These are phyloP conservation scores for Termitomyces sp. DNA, from an alignment of 768 basidiomycete species.

Conservation along the genomic window DNA sequence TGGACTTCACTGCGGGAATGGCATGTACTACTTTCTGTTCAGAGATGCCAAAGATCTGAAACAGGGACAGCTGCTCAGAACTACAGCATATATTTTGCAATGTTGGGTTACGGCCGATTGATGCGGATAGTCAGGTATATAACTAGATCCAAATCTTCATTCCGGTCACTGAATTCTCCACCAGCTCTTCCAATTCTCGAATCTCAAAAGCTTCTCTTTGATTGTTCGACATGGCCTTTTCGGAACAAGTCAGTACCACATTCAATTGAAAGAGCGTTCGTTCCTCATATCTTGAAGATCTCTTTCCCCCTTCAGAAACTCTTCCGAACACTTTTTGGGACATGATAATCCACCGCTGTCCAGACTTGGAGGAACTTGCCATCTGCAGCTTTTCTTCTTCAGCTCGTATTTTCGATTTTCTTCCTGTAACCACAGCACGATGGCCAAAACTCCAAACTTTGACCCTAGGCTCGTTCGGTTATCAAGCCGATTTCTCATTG, in stretches of 20 bases:
- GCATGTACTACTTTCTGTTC: constrained; percentile 26
- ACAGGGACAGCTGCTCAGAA: constrained; percentile 34
- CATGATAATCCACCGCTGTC: constrained; percentile 44
- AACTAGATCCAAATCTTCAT: neutral
- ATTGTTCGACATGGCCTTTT: constrained; percentile 44
- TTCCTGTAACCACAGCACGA: constrained; percentile 33
- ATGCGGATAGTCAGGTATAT: constrained; percentile 30
- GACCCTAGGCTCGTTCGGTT: constrained; percentile 50
- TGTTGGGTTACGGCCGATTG: constrained; percentile 33
- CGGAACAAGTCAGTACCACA: constrained; percentile 28
- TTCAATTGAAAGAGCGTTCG: constrained; percentile 1
- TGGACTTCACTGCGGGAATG: constrained; percentile 38
- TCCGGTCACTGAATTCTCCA: neutral
- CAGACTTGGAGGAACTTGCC: constrained; percentile 45
- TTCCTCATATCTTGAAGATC: constrained; percentile 22
- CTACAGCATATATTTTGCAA: constrained; percentile 43
- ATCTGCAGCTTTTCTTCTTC: constrained; percentile 50
- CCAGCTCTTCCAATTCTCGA: constrained; percentile 40
- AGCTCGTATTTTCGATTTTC: constrained; percentile 41
- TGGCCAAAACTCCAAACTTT: constrained; percentile 41
- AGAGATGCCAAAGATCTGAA: neutral
- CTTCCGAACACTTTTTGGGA: constrained; percentile 44
- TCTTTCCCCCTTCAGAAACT: constrained; percentile 35
- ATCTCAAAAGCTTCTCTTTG: constrained; percentile 43
- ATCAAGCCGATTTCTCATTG: constrained; percentile 41